Conservation (phyloP, 805 yeast species). For the Ogataea pini region DNA sequence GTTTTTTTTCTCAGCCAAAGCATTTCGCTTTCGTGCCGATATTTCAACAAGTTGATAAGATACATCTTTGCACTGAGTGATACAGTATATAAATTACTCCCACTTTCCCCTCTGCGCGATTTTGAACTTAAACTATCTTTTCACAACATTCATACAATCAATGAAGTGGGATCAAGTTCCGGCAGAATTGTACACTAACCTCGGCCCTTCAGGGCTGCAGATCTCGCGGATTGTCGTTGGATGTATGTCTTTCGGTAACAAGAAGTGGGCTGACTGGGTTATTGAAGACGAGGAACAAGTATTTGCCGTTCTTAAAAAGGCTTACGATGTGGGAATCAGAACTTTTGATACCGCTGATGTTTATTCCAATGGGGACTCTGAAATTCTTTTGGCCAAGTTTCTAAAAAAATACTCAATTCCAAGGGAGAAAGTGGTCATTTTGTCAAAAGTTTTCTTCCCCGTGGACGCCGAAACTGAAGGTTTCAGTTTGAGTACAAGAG, state of each 20-base stretch:
- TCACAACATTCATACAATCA: background rate
- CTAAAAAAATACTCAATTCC: slow-evolving; percentile 50
- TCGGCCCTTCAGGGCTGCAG: slow-evolving; percentile 40
- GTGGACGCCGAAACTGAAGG: slow-evolving; percentile 29
- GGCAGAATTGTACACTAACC: slow-evolving; percentile 6
- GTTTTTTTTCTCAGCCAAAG: too few relatives aligned
- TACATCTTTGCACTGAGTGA: too few relatives aligned
- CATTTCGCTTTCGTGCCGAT: too few relatives aligned
- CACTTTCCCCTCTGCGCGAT: too few relatives aligned
- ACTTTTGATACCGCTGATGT: slow-evolving; percentile 54
- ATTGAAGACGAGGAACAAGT: slow-evolving; percentile 49
- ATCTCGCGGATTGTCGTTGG: slow-evolving; percentile 54
- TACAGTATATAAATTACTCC: too few relatives aligned
- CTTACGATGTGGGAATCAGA: slow-evolving; percentile 47
- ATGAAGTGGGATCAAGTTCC: slow-evolving; percentile 16
- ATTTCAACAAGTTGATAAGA: too few relatives aligned
- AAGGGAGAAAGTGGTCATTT: slow-evolving; percentile 56
- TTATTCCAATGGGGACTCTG: slow-evolving; percentile 51
- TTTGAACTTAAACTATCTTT: too few relatives aligned
- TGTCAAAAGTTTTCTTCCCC: slow-evolving; percentile 45
- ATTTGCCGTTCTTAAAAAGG: slow-evolving; percentile 45
- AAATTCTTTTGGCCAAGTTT: slow-evolving; percentile 53
- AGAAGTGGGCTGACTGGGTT: slow-evolving; percentile 46
- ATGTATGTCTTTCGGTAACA: slow-evolving; percentile 53
- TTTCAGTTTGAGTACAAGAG: background rate